Conservation (phyloP, 225 moss, liverwort and hornwort species). For the Physcomitrium patens region DNA sequence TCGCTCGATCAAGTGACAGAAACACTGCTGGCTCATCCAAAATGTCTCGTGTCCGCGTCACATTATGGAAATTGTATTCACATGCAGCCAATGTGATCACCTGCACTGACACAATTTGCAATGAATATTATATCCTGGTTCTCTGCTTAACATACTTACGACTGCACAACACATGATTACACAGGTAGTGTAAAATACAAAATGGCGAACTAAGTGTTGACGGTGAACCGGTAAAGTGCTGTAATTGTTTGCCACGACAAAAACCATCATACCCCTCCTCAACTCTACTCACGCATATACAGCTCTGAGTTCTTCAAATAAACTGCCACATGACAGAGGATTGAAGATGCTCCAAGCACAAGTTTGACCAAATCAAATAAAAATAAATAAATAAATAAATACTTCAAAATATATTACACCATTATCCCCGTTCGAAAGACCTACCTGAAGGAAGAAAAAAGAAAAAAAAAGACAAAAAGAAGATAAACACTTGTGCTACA, state of each 20-base stretch:
- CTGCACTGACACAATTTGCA: constrained; percentile 35
- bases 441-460: background rate
- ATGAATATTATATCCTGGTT: background rate
- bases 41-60: constrained; percentile 25
- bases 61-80: background rate
- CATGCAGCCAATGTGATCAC: constrained; percentile 16
- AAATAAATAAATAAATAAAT: too few relatives aligned
- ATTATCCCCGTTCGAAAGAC: background rate
- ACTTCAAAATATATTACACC: background rate
- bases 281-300: background rate
- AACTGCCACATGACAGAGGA: background rate
- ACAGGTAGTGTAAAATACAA: background rate
- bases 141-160: background rate
- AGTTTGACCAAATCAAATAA: background rate
- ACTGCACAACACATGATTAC: constrained; percentile 7
- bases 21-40: constrained; percentile 26
- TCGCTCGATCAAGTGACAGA: constrained; percentile 29
- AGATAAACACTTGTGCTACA: background rate
- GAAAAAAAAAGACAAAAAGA: background rate
- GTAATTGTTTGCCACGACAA: background rate
- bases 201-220: background rate
- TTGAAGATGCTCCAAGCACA: background rate
- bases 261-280: constrained; percentile 8
- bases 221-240: background rate
- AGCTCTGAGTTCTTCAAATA: background rate